Evolutionary conservation across 2,329 filamentous ascomycete species (phyloP), one percentile per base, ranked within the genome.

Genomic region (Colletotrichum tropicale): DNA sequence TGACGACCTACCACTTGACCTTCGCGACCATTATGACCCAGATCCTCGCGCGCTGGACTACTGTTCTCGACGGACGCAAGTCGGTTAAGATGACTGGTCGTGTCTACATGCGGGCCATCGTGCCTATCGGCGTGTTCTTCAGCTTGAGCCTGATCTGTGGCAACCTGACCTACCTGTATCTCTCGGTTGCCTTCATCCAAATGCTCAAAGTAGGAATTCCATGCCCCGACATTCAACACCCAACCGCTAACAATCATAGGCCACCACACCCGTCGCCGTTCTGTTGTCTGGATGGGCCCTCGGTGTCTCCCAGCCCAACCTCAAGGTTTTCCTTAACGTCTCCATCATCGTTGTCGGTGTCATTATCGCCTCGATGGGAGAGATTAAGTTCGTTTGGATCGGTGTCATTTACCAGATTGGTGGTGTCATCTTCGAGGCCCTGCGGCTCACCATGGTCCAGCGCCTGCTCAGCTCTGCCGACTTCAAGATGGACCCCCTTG

Each of bases 11-110:
- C 93, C 97, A 99, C 89, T 89, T 98, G 86, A 88, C 92, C 32
- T 98, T 98, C 83, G 96, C 97, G 78, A 98, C 96, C 43, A 84
- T 98, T 83, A 96, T 98, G 91, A 99, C 97, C 79, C 97, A 98
- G 87, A 83, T 98, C 80, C 92, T 99, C 84, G 96, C 97, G 66
- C 94, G 95, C 81, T 98, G 95, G 83, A 98, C 96, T 56, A 94
- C 89, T 52, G 89, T 98, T 70, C 94, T 99, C 78, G 97, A 99
- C 87, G 96, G 96, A 80, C 93, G 97, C 81, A 98, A 98, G 88
- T 95, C 94, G 58, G 96, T 98, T 76, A 98, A 98, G 88, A 98
- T 99, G 96, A 98, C 95, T 32, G 95, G 95, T 80, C 94, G 94
- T 78, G 93, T 98, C 81, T 98, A 98, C 86, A 88, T 98, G 76